Evolutionary conservation across 768 basidiomycete species (phyloP).

Genomic region (Hydnomerulius pinastri): DNA sequence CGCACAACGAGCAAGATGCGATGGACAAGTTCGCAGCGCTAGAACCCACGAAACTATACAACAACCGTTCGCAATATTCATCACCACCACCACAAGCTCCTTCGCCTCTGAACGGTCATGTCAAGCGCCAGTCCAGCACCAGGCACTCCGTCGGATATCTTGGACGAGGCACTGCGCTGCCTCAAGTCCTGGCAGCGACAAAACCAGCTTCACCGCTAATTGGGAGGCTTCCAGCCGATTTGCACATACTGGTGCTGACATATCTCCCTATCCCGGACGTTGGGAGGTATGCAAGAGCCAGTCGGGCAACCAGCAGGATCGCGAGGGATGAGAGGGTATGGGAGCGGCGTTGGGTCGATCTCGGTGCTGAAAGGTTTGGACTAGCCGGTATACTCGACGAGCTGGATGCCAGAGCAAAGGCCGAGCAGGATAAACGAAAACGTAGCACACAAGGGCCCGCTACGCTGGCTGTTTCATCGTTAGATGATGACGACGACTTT

Average conservation of each 20-base stretch:
- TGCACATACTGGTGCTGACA: slow-evolving; percentile 74
- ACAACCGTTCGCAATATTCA: slow-evolving; percentile 31
- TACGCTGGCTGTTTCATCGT: slow-evolving; percentile 49
- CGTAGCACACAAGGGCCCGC: slow-evolving; percentile 52
- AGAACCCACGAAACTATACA: slow-evolving; percentile 68
- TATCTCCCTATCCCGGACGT: slow-evolving; percentile 81
- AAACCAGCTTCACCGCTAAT: slow-evolving; percentile 45
- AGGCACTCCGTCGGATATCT: slow-evolving; percentile 12
- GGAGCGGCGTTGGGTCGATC: slow-evolving; percentile 68
- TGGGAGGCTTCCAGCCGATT: slow-evolving; percentile 76
- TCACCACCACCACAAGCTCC: slow-evolving; percentile 22
- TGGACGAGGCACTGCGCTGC: background rate
- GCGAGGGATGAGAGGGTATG: slow-evolving; percentile 76
- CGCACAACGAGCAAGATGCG: slow-evolving; percentile 10
- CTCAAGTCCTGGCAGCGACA: slow-evolving; percentile 18
- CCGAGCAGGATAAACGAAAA: slow-evolving; percentile 33
- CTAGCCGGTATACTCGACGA: slow-evolving; percentile 56
- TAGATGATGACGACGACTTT: slow-evolving; percentile 75
- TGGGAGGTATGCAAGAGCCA: slow-evolving; percentile 69
- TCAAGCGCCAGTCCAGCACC: slow-evolving; percentile 8
- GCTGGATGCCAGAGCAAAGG: slow-evolving; percentile 48
- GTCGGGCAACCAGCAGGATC: slow-evolving; percentile 62
- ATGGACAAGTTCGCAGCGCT: slow-evolving; percentile 91
- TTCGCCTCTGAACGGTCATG: slow-evolving; percentile 13
- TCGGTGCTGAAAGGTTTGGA: slow-evolving; percentile 49